Evolutionary conservation across 1,284 basidiomycete species (phyloP), one percentile per base, ranked within the genome.

Genomic region (Tilletia caries): DNA sequence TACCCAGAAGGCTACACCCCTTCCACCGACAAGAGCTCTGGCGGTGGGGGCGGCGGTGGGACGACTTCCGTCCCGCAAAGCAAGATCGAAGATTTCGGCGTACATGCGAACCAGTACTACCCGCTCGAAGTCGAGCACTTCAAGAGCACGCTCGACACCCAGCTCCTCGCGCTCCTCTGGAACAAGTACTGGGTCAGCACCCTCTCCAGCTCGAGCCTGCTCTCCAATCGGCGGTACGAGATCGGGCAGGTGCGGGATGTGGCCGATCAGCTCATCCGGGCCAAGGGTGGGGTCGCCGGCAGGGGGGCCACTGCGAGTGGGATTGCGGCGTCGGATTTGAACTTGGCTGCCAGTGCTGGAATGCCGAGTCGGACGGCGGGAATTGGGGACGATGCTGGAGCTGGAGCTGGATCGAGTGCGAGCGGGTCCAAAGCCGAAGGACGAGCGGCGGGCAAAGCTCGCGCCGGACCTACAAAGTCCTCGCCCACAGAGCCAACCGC

Each of bases 161-260:
- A 93, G 77, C 85, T 98, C 15, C 86, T 98, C 34, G 91, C 91
- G 37, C 85, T 95, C 80, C 85, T 98, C 27, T 98, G 95, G 95
- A 97, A 98, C 86, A 98, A 98, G 85, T 98, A 98, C 80, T 99
- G 95, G 95, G 92, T 95, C 23, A 94, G 92, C 77, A 98, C 95
- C 0, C 87, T 98, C 37, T 92, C 91, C 79, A 92, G 94, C 80
- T 93, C 91, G 79, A 90, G 93, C 2, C 84, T 97, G 41, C 91
- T 97, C 54, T 92, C 92, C 52, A 96, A 96, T 79, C 91, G 92
- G 52, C 90, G 90, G 68, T 96, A 96, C 82, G 90, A 91, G 1
- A 92, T 93, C 0, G 91, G 91, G 0, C 94, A 97, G 82, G 86
- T 98, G 1, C 85, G 87, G 20, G 95, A 98, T 84, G 85, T 98